Evolutionary conservation across 495 filamentous ascomycete species (phyloP).

Genomic region (Lasiosphaeris hirsuta): DNA sequence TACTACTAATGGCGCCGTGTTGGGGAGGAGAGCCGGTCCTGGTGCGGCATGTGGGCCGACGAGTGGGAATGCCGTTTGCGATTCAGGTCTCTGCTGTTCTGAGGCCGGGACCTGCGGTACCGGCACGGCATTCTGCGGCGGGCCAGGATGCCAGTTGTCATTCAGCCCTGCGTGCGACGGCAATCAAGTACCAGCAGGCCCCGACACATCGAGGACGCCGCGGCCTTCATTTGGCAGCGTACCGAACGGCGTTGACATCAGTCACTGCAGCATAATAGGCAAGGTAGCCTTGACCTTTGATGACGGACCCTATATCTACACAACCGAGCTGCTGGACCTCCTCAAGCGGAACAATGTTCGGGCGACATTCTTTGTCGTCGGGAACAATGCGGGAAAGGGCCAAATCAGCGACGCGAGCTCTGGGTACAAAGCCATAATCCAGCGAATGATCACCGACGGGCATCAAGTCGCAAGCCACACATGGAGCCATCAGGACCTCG

Average conservation of each 20-base stretch:
- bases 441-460: slow-evolving; percentile 56
- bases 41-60: slow-evolving; percentile 16
- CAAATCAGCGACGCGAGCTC: slow-evolving; percentile 40
- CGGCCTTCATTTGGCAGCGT: slow-evolving; percentile 50
- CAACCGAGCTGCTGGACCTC: slow-evolving; percentile 58
- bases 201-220: slow-evolving; percentile 48
- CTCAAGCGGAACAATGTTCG: slow-evolving; percentile 55
- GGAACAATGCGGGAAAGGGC: slow-evolving; percentile 40
- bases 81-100: slow-evolving; percentile 19
- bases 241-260: slow-evolving; percentile 49
- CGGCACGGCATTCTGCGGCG: slow-evolving; percentile 50
- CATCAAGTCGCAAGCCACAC: slow-evolving; percentile 73
- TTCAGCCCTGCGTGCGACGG: slow-evolving; percentile 55
- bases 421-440: slow-evolving; percentile 26
- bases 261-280: slow-evolving; percentile 48
- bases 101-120: slow-evolving; percentile 44
- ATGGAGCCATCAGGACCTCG: slow-evolving; percentile 69
- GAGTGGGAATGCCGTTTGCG: slow-evolving; percentile 17
- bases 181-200: slow-evolving; percentile 50
- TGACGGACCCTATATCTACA: slow-evolving; percentile 66
- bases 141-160: slow-evolving; percentile 57
- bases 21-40: background rate
- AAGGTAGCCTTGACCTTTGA: slow-evolving; percentile 68
- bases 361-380: slow-evolving; percentile 66
- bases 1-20: too few species aligned